A percentile compares a stretch with the other conserved stretches of the same genome.
phyloP scores from a whole-genome alignment of 768 basidiomycete species.

The Megacollybia marginata region DNA sequence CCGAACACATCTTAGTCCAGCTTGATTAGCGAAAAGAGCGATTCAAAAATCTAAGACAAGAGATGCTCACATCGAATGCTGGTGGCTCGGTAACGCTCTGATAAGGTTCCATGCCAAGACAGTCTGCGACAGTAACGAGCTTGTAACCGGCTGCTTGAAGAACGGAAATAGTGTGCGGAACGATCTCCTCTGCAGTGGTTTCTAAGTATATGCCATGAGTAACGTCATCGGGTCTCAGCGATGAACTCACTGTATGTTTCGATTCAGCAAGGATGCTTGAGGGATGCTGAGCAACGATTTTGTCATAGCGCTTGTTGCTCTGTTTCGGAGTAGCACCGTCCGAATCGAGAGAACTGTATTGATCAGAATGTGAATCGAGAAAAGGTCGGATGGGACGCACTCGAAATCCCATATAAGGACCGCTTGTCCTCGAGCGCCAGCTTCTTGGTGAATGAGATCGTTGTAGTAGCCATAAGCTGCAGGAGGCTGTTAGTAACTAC shows the following conservation, averaged over 20 bases:
- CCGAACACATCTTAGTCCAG: too few relatives aligned
- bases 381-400: too few relatives aligned
- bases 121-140: too few relatives aligned
- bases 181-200: slow-evolving; percentile 13
- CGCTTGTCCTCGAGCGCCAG: slow-evolving; percentile 16
- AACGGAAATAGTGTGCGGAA: slow-evolving; percentile 30
- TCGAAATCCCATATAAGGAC: slow-evolving; percentile 33
- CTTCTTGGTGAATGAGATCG: slow-evolving; percentile 31
- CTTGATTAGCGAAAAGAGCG: too few relatives aligned
- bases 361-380: too few relatives aligned
- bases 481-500: background rate
- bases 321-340: slow-evolving; percentile 18
- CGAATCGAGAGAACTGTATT: slow-evolving; percentile 30
- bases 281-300: slow-evolving; percentile 22
- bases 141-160: slow-evolving; percentile 35
- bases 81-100: slow-evolving; percentile 22
- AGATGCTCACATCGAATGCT: too few relatives aligned
- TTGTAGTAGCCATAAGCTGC: too few relatives aligned
- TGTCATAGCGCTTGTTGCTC: slow-evolving; percentile 22
- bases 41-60: too few relatives aligned
- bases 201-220: background rate
- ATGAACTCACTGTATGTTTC: too few relatives aligned
- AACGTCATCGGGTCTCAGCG: too few relatives aligned
- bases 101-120: slow-evolving; percentile 31
- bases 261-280: too few relatives aligned